Base-by-base conservation (phyloP, 768 basidiomycete genomes). In the Wakefieldia striispora region DNA sequence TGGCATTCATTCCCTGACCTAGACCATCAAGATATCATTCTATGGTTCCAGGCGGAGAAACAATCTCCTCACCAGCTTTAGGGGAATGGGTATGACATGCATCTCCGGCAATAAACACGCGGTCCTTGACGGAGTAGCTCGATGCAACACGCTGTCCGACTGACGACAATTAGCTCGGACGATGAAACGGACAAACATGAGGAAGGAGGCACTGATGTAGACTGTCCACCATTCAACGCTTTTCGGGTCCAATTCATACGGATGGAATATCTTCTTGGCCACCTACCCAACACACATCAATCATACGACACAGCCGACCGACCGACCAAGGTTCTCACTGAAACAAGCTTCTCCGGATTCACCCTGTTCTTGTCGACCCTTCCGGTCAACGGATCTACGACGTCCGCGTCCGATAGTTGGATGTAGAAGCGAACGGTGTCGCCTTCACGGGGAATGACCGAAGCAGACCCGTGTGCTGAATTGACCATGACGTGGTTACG, bases 1-100 rank as follows among this genome's bases (percentile, higher is more conserved):
- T 82, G 8, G 84, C 86, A 56, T 87, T 86, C 85, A 86, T 83
- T 11, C 84, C 86, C 62, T 88, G 86, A 13, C 86, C 82, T 82
- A 29, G 26, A 52, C 9, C 43, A n/a, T 1, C 16, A 33, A 40
- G 33, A 16, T 46, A 26, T 40, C 20, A 31, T 39, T 27, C 3
- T 14, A 13, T 19, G 35, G 26, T 36, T 31, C 21, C 16, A 17
- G 2, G 14, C 35, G 5, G 23, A 19, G 36, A 9, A n/a, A 6
- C 14, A 31, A 44, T 1, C 3, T 6, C 41, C 70, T 37, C 39
- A 80, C 83, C 80, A 52, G 80, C 82, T 68, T 84, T 85, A 0
- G 82, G 82, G 0, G 79, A 83, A 65, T 83, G 82, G 1, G 81
- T 83, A 59, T 83, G 83, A 50, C 84, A 87, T 0, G 86, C 87